phyloP scores from a whole-genome alignment of 441 rosid species.

The Aleurites moluccanus region DNA sequence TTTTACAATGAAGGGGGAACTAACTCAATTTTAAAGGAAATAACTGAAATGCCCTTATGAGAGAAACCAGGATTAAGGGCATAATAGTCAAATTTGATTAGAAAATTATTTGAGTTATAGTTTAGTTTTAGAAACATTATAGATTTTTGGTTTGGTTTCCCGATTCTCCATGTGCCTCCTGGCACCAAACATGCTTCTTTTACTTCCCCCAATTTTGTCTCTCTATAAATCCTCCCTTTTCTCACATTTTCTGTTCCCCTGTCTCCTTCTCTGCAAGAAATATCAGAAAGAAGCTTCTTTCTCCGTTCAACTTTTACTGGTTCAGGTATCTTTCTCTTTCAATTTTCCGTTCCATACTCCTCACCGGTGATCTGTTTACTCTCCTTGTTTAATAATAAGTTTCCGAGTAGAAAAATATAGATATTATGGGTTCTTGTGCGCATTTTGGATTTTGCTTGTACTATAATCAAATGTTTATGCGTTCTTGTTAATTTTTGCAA shows the following conservation, averaged over 20 bases:
- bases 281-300: background rate
- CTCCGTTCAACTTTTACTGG: slow-evolving; percentile 15
- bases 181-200: slow-evolving; percentile 4
- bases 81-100: slow-evolving; percentile 26
- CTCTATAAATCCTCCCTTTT: slow-evolving; percentile 7
- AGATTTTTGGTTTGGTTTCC: background rate
- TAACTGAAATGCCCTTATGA: slow-evolving; percentile 17
- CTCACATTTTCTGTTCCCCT: slow-evolving; percentile 18
- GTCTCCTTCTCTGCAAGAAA: slow-evolving; percentile 17
- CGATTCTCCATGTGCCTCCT: background rate
- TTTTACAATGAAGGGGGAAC: background rate
- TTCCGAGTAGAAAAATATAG: too few relatives aligned
- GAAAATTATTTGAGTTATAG: slow-evolving; percentile 22
- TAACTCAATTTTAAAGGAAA: background rate
- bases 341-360: background rate
- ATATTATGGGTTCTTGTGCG: too few relatives aligned
- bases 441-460: too few relatives aligned
- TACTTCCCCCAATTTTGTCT: slow-evolving; percentile 9
- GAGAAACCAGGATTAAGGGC: background rate
- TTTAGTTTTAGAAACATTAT: slow-evolving; percentile 17
- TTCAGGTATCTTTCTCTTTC: slow-evolving; percentile 11
- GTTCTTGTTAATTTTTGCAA: background rate
- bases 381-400: background rate
- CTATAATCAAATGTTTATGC: too few relatives aligned
- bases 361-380: too few relatives aligned